Percentiles rank a stretch among this genome's conserved stretches.
phyloP scores from a whole-genome alignment of 495 filamentous ascomycete species.

The Trichocladium antarcticum region DNA sequence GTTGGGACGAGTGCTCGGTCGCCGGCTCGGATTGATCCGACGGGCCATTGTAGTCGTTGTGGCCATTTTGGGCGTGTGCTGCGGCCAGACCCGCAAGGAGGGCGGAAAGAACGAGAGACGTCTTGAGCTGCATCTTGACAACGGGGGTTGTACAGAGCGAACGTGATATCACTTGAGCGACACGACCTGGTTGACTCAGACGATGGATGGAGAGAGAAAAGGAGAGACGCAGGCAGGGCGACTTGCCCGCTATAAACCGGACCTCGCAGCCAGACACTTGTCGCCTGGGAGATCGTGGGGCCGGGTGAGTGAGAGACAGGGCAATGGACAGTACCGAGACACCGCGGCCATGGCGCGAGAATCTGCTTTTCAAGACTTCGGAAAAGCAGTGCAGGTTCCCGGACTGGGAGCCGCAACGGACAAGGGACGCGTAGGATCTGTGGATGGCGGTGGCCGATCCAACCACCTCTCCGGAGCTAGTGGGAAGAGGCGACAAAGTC shows the following conservation, averaged over 20 bases:
- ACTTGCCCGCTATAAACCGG: background rate
- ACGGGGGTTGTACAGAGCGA: no score
- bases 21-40: background rate
- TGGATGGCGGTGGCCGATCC: conserved; percentile 4
- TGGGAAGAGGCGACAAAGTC: background rate
- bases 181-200: no score
- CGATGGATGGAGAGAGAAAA: background rate
- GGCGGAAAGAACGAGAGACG: conserved; percentile 19
- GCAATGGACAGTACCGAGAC: background rate
- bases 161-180: no score
- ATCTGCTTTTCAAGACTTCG: background rate
- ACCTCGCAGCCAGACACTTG: background rate
- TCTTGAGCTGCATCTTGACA: conserved; percentile 22
- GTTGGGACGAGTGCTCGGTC: background rate
- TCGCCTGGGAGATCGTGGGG: conserved; percentile 3
- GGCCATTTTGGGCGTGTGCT: background rate
- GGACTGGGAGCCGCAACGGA: background rate
- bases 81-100: conserved; percentile 13
- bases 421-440: conserved; percentile 5
- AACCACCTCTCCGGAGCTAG: conserved; percentile 1
- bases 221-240: background rate
- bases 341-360: conserved; percentile 3
- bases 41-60: background rate
- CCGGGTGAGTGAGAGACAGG: background rate
- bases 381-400: conserved; percentile 5